phyloP scores from a whole-genome alignment of 2,329 filamentous ascomycete species.

The Mollisiaceae sp. region DNA sequence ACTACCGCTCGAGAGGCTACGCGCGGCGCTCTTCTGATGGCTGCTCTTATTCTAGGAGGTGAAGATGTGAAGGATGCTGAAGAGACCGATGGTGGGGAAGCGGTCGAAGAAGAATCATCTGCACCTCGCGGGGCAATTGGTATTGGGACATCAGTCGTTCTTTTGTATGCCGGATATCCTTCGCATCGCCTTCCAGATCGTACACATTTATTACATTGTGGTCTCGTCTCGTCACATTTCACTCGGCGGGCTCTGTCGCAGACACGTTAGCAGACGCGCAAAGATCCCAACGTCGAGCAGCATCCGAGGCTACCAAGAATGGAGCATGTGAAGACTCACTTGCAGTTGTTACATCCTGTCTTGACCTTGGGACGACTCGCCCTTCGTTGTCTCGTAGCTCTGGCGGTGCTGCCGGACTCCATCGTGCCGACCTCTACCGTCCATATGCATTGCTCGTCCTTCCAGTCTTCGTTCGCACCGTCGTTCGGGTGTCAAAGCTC shows the following conservation, averaged over 20 bases:
- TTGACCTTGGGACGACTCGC: constrained; percentile 59
- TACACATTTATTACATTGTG: constrained; percentile 63
- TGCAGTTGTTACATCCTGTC: constrained; percentile 71
- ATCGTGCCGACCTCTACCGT: constrained; percentile 15
- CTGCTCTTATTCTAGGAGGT: neutral
- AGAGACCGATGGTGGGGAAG: neutral
- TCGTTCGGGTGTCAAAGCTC: constrained; percentile 9
- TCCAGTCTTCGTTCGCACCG: constrained; percentile 5
- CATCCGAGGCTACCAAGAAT: constrained; percentile 26
- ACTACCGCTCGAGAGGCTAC: neutral
- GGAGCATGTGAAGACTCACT: constrained; percentile 55
- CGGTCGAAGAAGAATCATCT: constrained; percentile 15
- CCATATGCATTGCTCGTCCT: constrained; percentile 20
- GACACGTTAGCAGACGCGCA: constrained; percentile 22
- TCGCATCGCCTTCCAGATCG: constrained; percentile 62
- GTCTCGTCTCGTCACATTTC: constrained; percentile 69
- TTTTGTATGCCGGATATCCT: constrained; percentile 56
- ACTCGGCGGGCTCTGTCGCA: constrained; percentile 60
- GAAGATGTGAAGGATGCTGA: neutral
- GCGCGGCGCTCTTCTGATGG: constrained; percentile 13
- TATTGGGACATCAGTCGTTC: constrained; percentile 28
- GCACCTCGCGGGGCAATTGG: constrained; percentile 35
- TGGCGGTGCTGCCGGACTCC: constrained; percentile 16
- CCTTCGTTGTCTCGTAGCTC: constrained; percentile 30
- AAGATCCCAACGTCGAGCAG: neutral